Evolutionary conservation across 108 stramenopile genomes (phyloP).

Genomic region (Asterionellopsis glacialis): DNA sequence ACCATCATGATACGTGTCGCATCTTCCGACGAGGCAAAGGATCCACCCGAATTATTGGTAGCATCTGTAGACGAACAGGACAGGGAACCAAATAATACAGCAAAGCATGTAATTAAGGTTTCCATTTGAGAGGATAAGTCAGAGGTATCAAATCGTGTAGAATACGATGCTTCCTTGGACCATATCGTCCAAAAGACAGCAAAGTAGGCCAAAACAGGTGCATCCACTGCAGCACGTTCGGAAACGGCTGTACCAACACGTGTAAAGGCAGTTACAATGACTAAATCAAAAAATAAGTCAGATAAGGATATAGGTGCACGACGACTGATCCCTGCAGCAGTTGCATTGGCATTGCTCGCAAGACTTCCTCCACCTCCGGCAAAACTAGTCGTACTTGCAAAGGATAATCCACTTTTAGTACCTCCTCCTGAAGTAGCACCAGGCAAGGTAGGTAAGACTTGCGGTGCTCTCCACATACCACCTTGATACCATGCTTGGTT

Average conservation of each 20-base stretch:
- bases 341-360: constrained; percentile 1
- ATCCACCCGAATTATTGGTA: not conserved
- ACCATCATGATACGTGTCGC: constrained; percentile 67
- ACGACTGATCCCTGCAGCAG: constrained; percentile 8
- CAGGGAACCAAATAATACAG: constrained; percentile 66
- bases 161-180: constrained; percentile 70
- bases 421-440: constrained; percentile 4
- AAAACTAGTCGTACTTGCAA: not conserved
- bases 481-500: constrained; percentile 74
- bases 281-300: constrained; percentile 73
- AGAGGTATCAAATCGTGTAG: constrained; percentile 76
- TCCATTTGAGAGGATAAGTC: constrained; percentile 66
- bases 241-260: constrained; percentile 69
- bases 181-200: constrained; percentile 83
- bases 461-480: constrained; percentile 73
- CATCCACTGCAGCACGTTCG: constrained; percentile 38
- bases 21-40: constrained; percentile 51
- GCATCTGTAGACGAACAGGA: constrained; percentile 4
- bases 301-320: constrained; percentile 55
- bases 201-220: constrained; percentile 60
- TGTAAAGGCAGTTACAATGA: constrained; percentile 77
- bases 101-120: constrained; percentile 73
- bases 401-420: not conserved
- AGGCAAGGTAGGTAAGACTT: constrained; percentile 41
- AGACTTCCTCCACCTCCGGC: not conserved